phyloP scores from a whole-genome alignment of 2,329 filamentous ascomycete species.

The Colletotrichum sp. region DNA sequence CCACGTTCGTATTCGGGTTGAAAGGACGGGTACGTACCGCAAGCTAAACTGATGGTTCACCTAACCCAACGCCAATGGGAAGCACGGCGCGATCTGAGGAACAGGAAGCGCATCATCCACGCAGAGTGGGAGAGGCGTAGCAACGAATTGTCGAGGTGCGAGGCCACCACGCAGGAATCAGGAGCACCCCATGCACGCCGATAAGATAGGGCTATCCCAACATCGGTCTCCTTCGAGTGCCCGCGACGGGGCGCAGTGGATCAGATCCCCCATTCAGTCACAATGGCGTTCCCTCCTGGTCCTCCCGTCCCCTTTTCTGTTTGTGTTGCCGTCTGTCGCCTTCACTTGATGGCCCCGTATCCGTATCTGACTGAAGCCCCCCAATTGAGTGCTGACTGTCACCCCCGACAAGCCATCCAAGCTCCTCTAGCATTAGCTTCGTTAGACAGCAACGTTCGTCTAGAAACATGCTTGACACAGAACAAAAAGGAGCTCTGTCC shows the following conservation, averaged over 20 bases:
- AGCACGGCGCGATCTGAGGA: neutral
- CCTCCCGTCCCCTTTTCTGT: neutral
- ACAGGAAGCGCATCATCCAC: neutral
- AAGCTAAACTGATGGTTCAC: neutral
- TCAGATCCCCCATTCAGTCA: neutral
- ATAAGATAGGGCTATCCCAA: conserved; percentile 6
- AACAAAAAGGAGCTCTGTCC: conserved; percentile 10
- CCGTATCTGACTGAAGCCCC: neutral
- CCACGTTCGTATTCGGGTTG: conserved; percentile 21
- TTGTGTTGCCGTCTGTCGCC: neutral
- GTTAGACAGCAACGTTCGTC: neutral
- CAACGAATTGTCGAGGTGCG: conserved; percentile 5
- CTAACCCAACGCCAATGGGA: neutral
- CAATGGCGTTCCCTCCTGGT: neutral
- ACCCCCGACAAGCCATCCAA: neutral
- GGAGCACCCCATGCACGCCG: neutral
- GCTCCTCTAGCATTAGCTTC: neutral
- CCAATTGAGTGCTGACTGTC: neutral
- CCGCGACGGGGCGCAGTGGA: neutral
- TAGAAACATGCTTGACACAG: neutral
- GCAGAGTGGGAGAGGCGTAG: neutral
- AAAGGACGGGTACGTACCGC: neutral
- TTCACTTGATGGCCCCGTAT: neutral
- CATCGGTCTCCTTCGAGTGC: neutral
- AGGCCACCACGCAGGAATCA: neutral